Evolutionary conservation across 2,329 filamentous ascomycete genomes (phyloP).

Genomic region (Fusarium verrucosum): DNA sequence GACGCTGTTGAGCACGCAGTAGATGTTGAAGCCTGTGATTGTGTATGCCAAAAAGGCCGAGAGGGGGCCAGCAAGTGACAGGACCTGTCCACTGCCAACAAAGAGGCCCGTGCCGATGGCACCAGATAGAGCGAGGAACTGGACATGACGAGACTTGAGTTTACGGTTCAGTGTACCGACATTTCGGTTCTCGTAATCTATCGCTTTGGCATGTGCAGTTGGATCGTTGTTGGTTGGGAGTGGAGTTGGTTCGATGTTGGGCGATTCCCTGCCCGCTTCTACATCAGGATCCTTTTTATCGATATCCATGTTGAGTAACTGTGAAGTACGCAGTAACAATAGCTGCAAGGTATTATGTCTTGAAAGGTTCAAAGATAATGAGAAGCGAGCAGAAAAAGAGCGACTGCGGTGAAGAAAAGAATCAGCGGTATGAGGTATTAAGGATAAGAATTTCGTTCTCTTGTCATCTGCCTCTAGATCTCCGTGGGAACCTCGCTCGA

Average conservation of each 20-base stretch:
- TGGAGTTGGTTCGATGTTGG: slow-evolving; percentile 21
- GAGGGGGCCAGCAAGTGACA: slow-evolving; percentile 20
- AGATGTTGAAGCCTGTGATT: slow-evolving; percentile 25
- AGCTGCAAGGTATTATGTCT: background rate
- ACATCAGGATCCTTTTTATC: slow-evolving; percentile 11
- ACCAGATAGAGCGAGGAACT: slow-evolving; percentile 61
- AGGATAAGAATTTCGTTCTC: background rate
- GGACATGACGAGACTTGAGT: slow-evolving; percentile 66
- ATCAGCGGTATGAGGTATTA: background rate
- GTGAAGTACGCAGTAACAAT: background rate
- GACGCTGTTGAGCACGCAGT: slow-evolving; percentile 45
- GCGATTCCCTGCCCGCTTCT: slow-evolving; percentile 16
- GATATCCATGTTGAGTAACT: slow-evolving; percentile 5
- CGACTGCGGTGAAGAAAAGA: background rate
- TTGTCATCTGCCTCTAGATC: background rate
- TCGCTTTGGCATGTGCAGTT: slow-evolving; percentile 7
- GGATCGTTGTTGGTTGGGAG: slow-evolving; percentile 4
- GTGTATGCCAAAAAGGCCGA: slow-evolving; percentile 19
- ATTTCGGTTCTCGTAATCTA: slow-evolving; percentile 21
- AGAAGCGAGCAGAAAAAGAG: background rate
- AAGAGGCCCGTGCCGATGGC: slow-evolving; percentile 31
- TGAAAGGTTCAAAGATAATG: background rate
- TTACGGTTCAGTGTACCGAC: slow-evolving; percentile 26
- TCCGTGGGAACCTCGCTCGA: background rate
- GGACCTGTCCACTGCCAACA: slow-evolving; percentile 15